Evolutionary conservation across 345 rosid genomes (phyloP).

Genomic region (Erodium maritimum): DNA sequence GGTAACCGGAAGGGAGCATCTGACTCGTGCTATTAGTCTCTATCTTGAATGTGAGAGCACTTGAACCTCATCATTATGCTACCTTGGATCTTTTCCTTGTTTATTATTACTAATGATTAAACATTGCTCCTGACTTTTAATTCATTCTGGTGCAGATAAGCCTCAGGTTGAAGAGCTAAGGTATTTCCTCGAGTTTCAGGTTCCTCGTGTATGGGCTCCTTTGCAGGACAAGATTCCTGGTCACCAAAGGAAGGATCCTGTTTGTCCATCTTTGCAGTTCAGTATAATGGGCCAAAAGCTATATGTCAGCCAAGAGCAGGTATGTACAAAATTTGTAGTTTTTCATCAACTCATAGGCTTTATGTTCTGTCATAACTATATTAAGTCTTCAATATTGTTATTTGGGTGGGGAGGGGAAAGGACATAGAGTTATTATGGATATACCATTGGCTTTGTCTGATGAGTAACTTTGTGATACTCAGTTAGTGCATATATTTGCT

Average conservation of each 20-base stretch:
- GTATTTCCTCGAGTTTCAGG: slow-evolving; percentile 65
- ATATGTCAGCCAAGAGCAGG: slow-evolving; percentile 68
- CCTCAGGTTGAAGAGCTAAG: slow-evolving; percentile 67
- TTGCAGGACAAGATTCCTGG: slow-evolving; percentile 44
- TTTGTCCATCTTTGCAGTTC: slow-evolving; percentile 68
- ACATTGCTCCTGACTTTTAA: slow-evolving; percentile 1
- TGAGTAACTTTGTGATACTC: no score
- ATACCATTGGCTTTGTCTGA: no score
- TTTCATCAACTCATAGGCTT: no score
- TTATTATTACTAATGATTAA: slow-evolving; percentile 1
- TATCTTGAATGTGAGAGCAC: slow-evolving; percentile 55
- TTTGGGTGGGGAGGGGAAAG: no score
- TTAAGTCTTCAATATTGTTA: no score
- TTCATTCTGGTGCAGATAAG: slow-evolving; percentile 33
- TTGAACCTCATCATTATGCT: slow-evolving; percentile 2
- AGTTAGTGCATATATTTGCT: no score
- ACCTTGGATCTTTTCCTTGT: slow-evolving; percentile 1
- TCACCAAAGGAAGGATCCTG: slow-evolving; percentile 59
- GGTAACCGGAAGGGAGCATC: slow-evolving; percentile 49
- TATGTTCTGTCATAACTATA: no score
- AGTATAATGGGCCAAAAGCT: slow-evolving; percentile 75
- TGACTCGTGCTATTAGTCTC: slow-evolving; percentile 46
- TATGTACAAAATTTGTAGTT: no score
- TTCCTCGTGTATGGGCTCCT: slow-evolving; percentile 67
- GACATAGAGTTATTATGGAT: no score